Evolutionary conservation across 2,329 filamentous ascomycete genomes (phyloP), one percentile per base, ranked within the genome.

Genomic region (Sporothrix inflata): DNA sequence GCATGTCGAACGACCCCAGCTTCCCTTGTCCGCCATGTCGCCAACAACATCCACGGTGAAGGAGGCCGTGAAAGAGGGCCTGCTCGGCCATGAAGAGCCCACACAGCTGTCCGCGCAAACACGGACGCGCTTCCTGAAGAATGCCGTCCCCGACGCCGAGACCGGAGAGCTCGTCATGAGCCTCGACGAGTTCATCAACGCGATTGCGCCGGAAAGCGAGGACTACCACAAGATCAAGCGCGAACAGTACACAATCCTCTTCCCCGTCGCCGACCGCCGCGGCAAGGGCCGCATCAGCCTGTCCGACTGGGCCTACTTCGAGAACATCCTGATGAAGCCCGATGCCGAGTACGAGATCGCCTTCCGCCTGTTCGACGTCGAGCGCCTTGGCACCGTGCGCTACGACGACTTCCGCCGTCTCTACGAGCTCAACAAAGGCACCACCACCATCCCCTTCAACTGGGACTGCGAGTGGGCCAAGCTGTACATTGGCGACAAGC

Each of bases 161-260:
- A 87, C 90, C 11, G 94, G 92, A 73, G 93, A 98, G 78, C 85
- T 90, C 72, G 94, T 88, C 79, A 92, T 99, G 88, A 90, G 88
- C 61, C 89, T 92, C 74, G 89, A 94, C n/a, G 89, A 97, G 80
- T 99, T 99, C 81, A 89, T 98, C 78, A 87, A 94, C 78, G 95
- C 95, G 38, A 90, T 99, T 83, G 94, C 94, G 77, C 96, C 96
- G 5, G 87, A 88, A 65, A 86, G 90, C 73, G 94, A 97, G 82
- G 94, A 98, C 84, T 98, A 98, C 95, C 94, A 97, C 86, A 99
- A 99, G 83, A 98, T 99, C 85, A 93, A 94, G 84, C 91, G 95
- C 77, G 92, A 97, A 77, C 96, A 98, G 82, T 99, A 98, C 83
- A 91, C 91, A 69, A 92, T 99, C 79, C 92, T 99, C 65, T 99